phyloP scores from a whole-genome alignment of 1,284 basidiomycete species.

The Tausonia pullulans region DNA sequence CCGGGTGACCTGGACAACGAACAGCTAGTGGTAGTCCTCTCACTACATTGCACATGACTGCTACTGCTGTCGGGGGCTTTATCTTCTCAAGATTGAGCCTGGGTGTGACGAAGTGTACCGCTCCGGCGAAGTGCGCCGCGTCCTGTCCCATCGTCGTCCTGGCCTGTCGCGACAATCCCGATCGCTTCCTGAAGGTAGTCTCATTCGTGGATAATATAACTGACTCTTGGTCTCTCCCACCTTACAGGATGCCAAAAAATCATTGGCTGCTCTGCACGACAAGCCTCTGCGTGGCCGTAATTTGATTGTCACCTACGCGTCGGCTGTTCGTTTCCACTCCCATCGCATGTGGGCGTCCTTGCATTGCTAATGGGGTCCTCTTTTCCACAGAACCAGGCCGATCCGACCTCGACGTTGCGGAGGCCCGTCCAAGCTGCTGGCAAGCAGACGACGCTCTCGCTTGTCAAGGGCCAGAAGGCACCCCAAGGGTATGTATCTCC shows the following conservation, averaged over 20 bases:
- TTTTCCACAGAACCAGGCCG: not conserved
- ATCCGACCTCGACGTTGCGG: constrained; percentile 1
- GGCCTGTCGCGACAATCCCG: not conserved
- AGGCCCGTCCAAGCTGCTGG: constrained; percentile 43
- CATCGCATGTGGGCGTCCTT: not conserved
- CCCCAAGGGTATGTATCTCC: constrained; percentile 48
- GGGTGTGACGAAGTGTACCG: too few species aligned
- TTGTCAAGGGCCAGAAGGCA: constrained; percentile 60
- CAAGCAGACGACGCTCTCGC: constrained; percentile 73
- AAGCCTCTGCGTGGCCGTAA: constrained; percentile 74
- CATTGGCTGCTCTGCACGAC: constrained; percentile 62
- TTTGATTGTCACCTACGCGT: constrained; percentile 77
- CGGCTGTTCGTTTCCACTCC: constrained; percentile 50
- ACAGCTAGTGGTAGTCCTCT: not conserved
- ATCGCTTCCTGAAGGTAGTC: too few species aligned
- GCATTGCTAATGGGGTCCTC: not conserved
- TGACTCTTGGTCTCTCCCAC: too few species aligned
- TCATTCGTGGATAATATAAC: not conserved
- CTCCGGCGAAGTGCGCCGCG: not conserved
- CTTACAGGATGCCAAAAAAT: constrained; percentile 68
- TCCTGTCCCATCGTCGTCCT: not conserved
- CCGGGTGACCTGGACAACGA: too few species aligned
- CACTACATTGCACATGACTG: not conserved
- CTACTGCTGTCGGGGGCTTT: not conserved
- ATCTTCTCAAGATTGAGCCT: too few species aligned